Evolutionary conservation across 179 eudicot genomes (phyloP).

Genomic region (Camellia oleifera): DNA sequence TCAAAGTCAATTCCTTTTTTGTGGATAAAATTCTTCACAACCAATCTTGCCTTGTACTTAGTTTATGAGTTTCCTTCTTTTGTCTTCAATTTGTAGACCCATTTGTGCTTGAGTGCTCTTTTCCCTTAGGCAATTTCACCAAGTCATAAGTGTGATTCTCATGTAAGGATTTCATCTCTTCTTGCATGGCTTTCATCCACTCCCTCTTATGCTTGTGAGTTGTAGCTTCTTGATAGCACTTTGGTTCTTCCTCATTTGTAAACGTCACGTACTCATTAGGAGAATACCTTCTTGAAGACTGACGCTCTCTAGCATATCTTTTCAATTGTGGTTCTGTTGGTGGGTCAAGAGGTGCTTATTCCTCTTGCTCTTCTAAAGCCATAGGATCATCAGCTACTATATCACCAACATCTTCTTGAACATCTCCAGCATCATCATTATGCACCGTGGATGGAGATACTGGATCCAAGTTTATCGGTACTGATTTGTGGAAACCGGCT

Average conservation of each 20-base stretch:
- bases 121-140: too few relatives aligned
- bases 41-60: too few relatives aligned
- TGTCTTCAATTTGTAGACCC: too few relatives aligned
- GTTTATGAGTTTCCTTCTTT: too few relatives aligned
- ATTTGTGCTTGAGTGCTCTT: too few relatives aligned
- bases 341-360: neutral
- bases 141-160: too few relatives aligned
- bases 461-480: neutral
- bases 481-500: neutral
- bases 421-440: neutral
- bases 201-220: neutral
- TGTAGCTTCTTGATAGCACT: neutral
- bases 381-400: neutral
- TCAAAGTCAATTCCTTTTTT: too few relatives aligned
- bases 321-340: too few relatives aligned
- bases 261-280: neutral
- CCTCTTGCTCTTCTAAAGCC: neutral
- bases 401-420: neutral
- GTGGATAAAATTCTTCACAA: too few relatives aligned
- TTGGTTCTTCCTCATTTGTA: neutral
- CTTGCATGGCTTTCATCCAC: constrained; percentile 1
- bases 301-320: neutral
- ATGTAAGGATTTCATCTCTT: neutral
- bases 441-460: neutral
- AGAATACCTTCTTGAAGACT: neutral